These are phyloP conservation scores for Chaetomium strumarium DNA, from an alignment of 2,329 filamentous ascomycete genomes.

Conservation along the genomic window DNA sequence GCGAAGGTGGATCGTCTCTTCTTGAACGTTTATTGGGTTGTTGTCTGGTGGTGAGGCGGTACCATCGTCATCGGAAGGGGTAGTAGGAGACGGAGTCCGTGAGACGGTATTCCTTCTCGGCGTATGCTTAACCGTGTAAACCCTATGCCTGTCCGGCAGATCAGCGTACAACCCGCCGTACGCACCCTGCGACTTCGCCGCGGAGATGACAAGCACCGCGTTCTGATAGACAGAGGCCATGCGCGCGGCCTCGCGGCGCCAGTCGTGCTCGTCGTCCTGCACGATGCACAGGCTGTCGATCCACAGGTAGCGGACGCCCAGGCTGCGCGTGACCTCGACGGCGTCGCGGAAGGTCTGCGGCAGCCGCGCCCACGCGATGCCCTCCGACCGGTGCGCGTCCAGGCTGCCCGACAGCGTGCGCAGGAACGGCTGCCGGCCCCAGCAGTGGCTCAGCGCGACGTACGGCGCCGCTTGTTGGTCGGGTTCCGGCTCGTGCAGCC, in stretches of 20 bases:
- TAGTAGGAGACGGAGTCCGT: too few species aligned
- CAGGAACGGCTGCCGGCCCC: constrained; percentile 17
- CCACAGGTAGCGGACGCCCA: constrained; percentile 9
- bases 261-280: constrained; percentile 7
- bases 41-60: too few species aligned
- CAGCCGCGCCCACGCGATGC: constrained; percentile 14
- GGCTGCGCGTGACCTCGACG: neutral
- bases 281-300: constrained; percentile 13
- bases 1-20: constrained; percentile 11
- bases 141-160: neutral
- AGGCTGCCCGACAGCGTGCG: constrained; percentile 13
- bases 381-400: neutral
- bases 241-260: constrained; percentile 1
- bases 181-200: constrained; percentile 11
- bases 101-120: neutral
- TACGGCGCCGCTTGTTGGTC: constrained; percentile 6
- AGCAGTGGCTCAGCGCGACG: constrained; percentile 21
- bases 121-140: neutral
- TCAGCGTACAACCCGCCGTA: constrained; percentile 11
- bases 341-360: constrained; percentile 15
- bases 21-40: neutral
- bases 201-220: constrained; percentile 5
- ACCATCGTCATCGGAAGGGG: neutral
- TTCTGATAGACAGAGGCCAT: constrained; percentile 7
- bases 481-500: constrained; percentile 10